Evolutionary conservation across 2,329 filamentous ascomycete species (phyloP).

Genomic region (Alternaria hordeiaustralica): DNA sequence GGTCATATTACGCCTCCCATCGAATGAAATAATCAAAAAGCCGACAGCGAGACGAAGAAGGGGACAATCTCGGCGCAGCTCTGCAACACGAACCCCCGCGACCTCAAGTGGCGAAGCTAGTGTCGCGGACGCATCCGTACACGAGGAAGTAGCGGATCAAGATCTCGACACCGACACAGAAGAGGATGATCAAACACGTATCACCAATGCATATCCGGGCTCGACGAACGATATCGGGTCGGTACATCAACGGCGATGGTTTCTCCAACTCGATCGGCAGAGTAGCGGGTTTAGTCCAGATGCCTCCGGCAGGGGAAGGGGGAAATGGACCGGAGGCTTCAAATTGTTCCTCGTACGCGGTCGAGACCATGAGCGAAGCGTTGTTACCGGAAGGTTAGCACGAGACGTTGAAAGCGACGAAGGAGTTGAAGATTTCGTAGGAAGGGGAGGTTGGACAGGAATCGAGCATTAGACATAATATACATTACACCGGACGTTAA

Average conservation of each 20-base stretch:
- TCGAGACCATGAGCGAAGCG: not conserved
- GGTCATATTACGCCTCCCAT: conserved; percentile 46
- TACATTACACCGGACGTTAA: not conserved
- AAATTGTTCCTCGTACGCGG: not conserved
- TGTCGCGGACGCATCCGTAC: not conserved
- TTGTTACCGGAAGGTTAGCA: not conserved
- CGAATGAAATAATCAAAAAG: not conserved
- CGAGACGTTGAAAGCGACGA: not conserved
- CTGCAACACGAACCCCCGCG: not conserved
- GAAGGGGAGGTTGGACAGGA: not conserved
- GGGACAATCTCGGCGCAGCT: not conserved
- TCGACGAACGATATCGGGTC: conserved; percentile 71
- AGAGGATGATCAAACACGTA: conserved; percentile 53
- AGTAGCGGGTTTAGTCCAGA: conserved; percentile 63
- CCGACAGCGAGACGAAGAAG: not conserved
- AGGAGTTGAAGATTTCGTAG: not conserved
- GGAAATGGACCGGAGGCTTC: not conserved
- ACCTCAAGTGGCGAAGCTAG: not conserved
- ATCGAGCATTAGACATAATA: not conserved
- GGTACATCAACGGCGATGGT: conserved; percentile 72
- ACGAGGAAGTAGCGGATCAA: not conserved
- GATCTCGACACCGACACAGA: conserved; percentile 53
- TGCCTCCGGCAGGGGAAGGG: not conserved
- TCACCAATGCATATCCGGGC: conserved; percentile 70
- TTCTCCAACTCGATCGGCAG: conserved; percentile 65